phyloP scores from a whole-genome alignment of 495 filamentous ascomycete species.

The Penicillium steckii region DNA sequence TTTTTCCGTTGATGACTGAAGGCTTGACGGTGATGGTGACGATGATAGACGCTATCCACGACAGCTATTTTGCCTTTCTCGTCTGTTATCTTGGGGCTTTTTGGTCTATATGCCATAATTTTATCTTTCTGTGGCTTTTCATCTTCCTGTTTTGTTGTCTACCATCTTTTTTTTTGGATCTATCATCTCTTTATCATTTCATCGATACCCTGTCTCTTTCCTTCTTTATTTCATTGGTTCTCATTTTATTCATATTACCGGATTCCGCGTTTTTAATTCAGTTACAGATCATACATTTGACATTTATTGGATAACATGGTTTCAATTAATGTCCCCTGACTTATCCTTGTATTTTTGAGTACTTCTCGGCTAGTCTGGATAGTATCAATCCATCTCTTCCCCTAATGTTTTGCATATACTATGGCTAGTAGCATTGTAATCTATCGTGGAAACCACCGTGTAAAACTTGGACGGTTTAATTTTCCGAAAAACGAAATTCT shows the following conservation, averaged over 20 bases:
- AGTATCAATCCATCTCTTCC: background rate
- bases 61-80: background rate
- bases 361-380: background rate
- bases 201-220: slow-evolving; percentile 39
- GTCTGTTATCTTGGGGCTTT: background rate
- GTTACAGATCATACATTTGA: slow-evolving; percentile 2
- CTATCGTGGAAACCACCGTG: too few relatives aligned
- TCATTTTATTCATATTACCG: slow-evolving; percentile 7
- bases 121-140: slow-evolving; percentile 8
- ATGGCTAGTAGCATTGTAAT: too few relatives aligned
- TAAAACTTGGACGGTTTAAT: too few relatives aligned
- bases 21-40: background rate
- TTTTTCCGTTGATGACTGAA: background rate
- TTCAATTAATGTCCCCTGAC: background rate
- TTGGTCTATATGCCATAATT: slow-evolving; percentile 4
- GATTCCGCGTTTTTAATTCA: background rate
- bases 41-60: slow-evolving; percentile 1
- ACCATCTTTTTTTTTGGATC: slow-evolving; percentile 19
- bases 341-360: background rate
- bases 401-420: too few relatives aligned
- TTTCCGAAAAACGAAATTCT: too few relatives aligned
- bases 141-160: slow-evolving; percentile 19
- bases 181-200: slow-evolving; percentile 20
- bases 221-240: slow-evolving; percentile 5
- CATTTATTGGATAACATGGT: background rate